Base-by-base conservation (phyloP, 1,284 basidiomycete genomes). In the Austropuccinia psidii region DNA sequence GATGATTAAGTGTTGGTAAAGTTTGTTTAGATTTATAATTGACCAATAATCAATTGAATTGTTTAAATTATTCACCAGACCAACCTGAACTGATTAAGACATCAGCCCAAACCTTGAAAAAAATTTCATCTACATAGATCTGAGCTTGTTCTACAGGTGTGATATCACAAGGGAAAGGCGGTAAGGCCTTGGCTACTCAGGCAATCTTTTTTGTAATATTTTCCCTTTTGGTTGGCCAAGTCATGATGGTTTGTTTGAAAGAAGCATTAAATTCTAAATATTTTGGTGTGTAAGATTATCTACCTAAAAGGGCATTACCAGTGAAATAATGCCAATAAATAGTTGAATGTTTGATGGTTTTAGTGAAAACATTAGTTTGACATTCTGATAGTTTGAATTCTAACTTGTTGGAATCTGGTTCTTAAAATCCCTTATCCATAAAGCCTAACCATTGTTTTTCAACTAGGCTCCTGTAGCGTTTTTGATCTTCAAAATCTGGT, bases 371-470 rank as follows among this genome's bases (percentile, higher is more conserved):
- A 31, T 15, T 72, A 58, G 27, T 76, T 68, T 15, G 55, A 11
- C 77, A 54, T 49, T 80, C 79, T 0, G 76, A 75, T 45, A 80
- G 33, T 45, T 80, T 78, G 43, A 80, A 80, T 49, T 78, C 75
- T 27, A 80, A 75, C 72, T 79, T 79, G 17, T 72, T 70, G n/a
- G 69, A 39, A 21, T 77, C 77, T 47, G 72, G 57, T 24, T 76
- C 77, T 27, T 70, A 50, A 65, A 80, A 80, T 11, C 79, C 79
- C 0, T 73, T 31, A 21, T 76, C 73, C 29, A 77, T 77, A 61
- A 80, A 80, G 27, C 76, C 76, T 35, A 74, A 75, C 79, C 79
- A 80, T n/a, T 79, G 77, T 70, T 78, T 79, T 37, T 79, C 77
- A 17, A 79, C 77, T 0, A 76, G 60, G 19, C 75, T 76, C 43